Percentiles rank a stretch among this genome's conserved stretches.
These are phyloP conservation scores for Leishmania tarentolae DNA, from an alignment of 208 protist genomes.

Conservation along the genomic window DNA sequence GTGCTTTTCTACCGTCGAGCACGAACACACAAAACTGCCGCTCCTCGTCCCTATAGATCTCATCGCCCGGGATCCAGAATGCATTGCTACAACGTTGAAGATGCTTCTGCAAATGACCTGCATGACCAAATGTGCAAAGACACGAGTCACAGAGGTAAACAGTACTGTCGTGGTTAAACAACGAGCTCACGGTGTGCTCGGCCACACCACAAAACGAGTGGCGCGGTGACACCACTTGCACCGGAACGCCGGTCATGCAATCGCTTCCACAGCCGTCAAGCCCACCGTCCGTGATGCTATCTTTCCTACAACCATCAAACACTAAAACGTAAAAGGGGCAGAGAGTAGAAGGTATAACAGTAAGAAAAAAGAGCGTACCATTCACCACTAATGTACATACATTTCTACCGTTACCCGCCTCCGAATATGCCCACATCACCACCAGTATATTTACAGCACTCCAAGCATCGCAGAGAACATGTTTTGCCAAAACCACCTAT, in stretches of 20 bases:
- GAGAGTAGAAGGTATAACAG: background rate
- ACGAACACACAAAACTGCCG: slow-evolving; percentile 50
- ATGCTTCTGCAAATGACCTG: slow-evolving; percentile 46
- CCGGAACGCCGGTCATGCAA: slow-evolving; percentile 2
- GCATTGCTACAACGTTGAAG: slow-evolving; percentile 42
- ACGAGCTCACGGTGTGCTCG: slow-evolving; percentile 16
- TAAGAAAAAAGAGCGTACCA: background rate
- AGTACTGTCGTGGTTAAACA: slow-evolving; percentile 16
- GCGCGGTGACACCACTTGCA: slow-evolving; percentile 40
- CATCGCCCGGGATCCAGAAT: slow-evolving; percentile 74
- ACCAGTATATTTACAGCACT: background rate
- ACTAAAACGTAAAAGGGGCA: background rate
- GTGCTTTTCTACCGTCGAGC: slow-evolving; percentile 65
- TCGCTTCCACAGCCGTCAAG: background rate
- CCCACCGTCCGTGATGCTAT: background rate
- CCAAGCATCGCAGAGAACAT: background rate
- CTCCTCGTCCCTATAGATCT: slow-evolving; percentile 52
- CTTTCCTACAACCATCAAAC: background rate
- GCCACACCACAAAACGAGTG: slow-evolving; percentile 36
- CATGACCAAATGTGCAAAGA: slow-evolving; percentile 39
- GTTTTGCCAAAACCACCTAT: background rate
- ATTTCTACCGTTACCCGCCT: background rate
- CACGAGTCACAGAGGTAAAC: slow-evolving; percentile 75
- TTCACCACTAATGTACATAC: background rate
- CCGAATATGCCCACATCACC: background rate